Evolutionary conservation across 108 stramenopile genomes (phyloP).

Genomic region (Fistulifera solaris): DNA sequence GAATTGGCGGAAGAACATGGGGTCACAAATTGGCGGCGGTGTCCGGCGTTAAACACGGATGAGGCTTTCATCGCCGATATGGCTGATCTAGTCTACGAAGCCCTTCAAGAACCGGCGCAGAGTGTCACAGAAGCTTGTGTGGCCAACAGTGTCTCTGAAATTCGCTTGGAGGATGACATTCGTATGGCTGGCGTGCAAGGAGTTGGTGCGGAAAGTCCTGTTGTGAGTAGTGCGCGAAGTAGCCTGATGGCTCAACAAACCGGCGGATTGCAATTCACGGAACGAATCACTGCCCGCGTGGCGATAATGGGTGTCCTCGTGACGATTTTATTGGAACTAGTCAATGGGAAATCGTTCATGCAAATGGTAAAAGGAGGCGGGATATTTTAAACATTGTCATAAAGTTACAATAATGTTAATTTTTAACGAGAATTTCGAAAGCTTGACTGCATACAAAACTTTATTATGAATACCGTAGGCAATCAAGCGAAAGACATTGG

Average conservation of each 20-base stretch:
- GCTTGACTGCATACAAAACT: too few species aligned
- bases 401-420: too few species aligned
- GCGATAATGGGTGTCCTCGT: constrained; percentile 49
- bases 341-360: constrained; percentile 10
- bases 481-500: too few species aligned
- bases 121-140: constrained; percentile 82
- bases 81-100: constrained; percentile 93
- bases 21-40: constrained; percentile 82
- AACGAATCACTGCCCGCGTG: constrained; percentile 43
- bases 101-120: constrained; percentile 62
- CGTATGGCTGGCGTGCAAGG: constrained; percentile 57
- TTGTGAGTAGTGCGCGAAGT: constrained; percentile 22
- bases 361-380: constrained; percentile 9
- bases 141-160: constrained; percentile 70
- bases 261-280: constrained; percentile 24
- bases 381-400: too few species aligned
- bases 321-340: constrained; percentile 34
- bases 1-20: constrained; percentile 94
- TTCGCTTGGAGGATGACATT: constrained; percentile 34
- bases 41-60: constrained; percentile 94
- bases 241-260: constrained; percentile 28
- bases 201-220: constrained; percentile 38
- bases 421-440: too few species aligned
- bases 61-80: constrained; percentile 87
- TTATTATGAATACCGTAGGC: too few species aligned